Percentiles rank a stretch among this genome's conserved stretches.
These are phyloP conservation scores for Fusarium oligoseptatum DNA, from an alignment of 2,329 filamentous ascomycete species.

Conservation along the genomic window DNA sequence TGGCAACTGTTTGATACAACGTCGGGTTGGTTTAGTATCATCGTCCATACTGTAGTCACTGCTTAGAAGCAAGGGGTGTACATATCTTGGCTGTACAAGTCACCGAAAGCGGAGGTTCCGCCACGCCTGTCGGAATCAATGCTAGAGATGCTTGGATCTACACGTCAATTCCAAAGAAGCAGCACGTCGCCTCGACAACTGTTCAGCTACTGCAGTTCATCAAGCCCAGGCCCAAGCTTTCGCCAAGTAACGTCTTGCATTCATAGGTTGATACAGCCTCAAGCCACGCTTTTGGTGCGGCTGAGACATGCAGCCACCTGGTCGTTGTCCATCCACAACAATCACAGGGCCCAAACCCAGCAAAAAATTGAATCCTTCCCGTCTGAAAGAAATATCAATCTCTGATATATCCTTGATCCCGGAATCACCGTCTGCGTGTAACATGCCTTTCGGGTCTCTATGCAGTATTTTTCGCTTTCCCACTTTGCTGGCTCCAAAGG, in stretches of 20 bases:
- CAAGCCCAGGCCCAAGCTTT: slow-evolving; percentile 2
- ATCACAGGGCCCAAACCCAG: background rate
- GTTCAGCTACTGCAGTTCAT: background rate
- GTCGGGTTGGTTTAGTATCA: background rate
- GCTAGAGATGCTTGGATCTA: background rate
- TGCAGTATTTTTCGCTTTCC: background rate
- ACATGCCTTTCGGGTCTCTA: slow-evolving; percentile 14
- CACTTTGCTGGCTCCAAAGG: background rate
- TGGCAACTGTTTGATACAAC: background rate
- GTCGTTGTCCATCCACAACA: background rate
- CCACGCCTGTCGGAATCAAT: background rate
- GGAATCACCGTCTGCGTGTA: slow-evolving; percentile 38
- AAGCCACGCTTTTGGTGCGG: background rate
- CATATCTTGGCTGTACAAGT: background rate
- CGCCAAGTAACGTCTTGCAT: slow-evolving; percentile 5
- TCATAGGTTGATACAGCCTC: slow-evolving; percentile 1
- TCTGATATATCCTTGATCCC: background rate
- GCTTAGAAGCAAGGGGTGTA: background rate
- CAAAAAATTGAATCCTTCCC: background rate
- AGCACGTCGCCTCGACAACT: background rate
- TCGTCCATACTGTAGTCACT: background rate
- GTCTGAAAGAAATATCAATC: background rate
- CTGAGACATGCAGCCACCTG: background rate
- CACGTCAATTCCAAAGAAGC: background rate
- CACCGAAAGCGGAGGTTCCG: background rate